phyloP scores from a whole-genome alignment of 2,329 filamentous ascomycete genomes.

The Talaromyces sp. region DNA sequence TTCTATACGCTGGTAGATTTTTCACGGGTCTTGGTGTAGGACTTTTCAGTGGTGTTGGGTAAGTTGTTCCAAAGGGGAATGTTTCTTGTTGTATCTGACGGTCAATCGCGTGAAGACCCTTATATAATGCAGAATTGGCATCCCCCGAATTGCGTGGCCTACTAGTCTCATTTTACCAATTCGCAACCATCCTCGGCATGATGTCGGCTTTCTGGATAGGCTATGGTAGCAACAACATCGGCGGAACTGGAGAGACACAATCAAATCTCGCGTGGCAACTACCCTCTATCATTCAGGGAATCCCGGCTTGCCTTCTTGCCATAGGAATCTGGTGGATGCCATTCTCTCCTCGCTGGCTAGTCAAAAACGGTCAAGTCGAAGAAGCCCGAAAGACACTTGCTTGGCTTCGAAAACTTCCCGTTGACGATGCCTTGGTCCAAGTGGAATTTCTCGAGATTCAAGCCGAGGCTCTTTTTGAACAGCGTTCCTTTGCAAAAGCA shows the following conservation, averaged over 20 bases:
- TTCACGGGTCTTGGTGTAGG: constrained; percentile 33
- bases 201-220: constrained; percentile 37
- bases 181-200: constrained; percentile 35
- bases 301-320: constrained; percentile 34
- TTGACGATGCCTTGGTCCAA: constrained; percentile 38
- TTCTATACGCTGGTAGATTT: constrained; percentile 24
- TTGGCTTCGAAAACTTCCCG: constrained; percentile 20
- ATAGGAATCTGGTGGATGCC: constrained; percentile 48
- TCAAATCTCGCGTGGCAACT: constrained; percentile 45
- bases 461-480: constrained; percentile 44
- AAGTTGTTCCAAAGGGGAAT: background rate
- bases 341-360: constrained; percentile 54
- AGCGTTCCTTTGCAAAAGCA: constrained; percentile 41
- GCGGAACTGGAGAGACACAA: constrained; percentile 27
- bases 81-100: background rate
- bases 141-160: constrained; percentile 33
- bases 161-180: constrained; percentile 34
- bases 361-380: constrained; percentile 44
- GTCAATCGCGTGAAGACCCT: constrained; percentile 32
- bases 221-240: constrained; percentile 43
- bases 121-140: constrained; percentile 52
- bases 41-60: constrained; percentile 13
- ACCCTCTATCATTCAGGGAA: constrained; percentile 46
- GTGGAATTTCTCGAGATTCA: constrained; percentile 49
- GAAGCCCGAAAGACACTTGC: constrained; percentile 29